Evolutionary conservation across 2,329 filamentous ascomycete species (phyloP).

Genomic region (Colletotrichum ledebouriae): DNA sequence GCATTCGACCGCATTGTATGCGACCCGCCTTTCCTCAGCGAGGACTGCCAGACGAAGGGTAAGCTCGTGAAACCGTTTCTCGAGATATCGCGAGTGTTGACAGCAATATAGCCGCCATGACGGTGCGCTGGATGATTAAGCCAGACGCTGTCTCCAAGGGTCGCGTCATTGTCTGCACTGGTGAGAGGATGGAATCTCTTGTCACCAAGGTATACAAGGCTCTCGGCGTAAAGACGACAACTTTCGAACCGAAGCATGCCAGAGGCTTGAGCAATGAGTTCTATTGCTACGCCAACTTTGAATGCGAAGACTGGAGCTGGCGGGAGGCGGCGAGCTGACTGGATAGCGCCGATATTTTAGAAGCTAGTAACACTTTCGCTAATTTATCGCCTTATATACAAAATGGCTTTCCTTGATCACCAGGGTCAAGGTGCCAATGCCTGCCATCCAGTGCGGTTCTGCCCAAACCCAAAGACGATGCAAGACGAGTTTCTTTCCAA

Average conservation of each 20-base stretch:
- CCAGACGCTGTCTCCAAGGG: slow-evolving; percentile 42
- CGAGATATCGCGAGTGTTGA: not conserved
- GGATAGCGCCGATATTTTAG: not conserved
- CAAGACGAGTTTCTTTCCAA: slow-evolving; percentile 37
- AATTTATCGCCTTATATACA: slow-evolving; percentile 34
- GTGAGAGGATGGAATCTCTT: slow-evolving; percentile 79
- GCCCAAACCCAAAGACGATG: slow-evolving; percentile 15
- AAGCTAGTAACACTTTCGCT: slow-evolving; percentile 24
- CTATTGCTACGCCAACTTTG: slow-evolving; percentile 83
- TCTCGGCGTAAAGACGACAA: slow-evolving; percentile 73
- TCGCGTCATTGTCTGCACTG: slow-evolving; percentile 78
- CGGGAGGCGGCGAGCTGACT: slow-evolving; percentile 39
- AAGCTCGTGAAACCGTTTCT: slow-evolving; percentile 39
- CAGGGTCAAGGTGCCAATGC: slow-evolving; percentile 6
- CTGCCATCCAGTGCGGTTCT: slow-evolving; percentile 27
- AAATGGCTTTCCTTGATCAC: slow-evolving; percentile 14
- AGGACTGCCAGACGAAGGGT: slow-evolving; percentile 86
- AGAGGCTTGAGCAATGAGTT: slow-evolving; percentile 85
- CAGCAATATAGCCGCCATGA: slow-evolving; percentile 72
- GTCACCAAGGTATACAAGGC: slow-evolving; percentile 76
- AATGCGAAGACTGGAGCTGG: slow-evolving; percentile 68
- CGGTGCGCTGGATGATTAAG: slow-evolving; percentile 79
- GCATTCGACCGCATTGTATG: slow-evolving; percentile 77
- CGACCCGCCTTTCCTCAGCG: slow-evolving; percentile 84
- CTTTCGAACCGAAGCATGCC: slow-evolving; percentile 77